A percentile compares a stretch with the other conserved stretches of the same genome.
phyloP scores from a whole-genome alignment of 371 early-diverging fungal genomes.

The Dinochytrium kinnereticum region DNA sequence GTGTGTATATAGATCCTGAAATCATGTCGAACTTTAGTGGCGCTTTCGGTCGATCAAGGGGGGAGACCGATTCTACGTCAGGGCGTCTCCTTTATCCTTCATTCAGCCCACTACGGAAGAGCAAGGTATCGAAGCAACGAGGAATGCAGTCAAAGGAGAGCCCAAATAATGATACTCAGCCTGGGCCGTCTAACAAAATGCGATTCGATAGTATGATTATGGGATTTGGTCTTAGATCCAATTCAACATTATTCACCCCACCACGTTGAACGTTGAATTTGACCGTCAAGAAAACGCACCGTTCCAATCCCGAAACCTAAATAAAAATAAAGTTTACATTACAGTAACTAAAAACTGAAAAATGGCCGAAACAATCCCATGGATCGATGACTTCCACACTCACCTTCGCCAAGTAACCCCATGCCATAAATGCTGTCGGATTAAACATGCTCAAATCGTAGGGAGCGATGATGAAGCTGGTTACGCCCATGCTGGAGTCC shows the following conservation, averaged over 20 bases:
- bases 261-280: background rate
- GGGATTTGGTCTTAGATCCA: background rate
- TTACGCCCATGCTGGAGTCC: slow-evolving; percentile 78
- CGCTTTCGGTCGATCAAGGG: background rate
- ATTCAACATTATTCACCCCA: background rate
- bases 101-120: background rate
- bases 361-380: slow-evolving; percentile 56
- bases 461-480: slow-evolving; percentile 88
- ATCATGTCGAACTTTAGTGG: background rate
- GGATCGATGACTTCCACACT: slow-evolving; percentile 90
- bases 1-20: background rate
- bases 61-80: background rate
- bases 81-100: background rate
- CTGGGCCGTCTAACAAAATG: background rate
- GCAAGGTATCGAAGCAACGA: background rate
- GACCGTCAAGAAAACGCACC: no score
- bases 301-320: background rate
- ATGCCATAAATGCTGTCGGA: background rate
- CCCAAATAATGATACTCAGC: background rate
- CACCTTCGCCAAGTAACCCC: slow-evolving; percentile 72
- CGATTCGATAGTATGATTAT: slow-evolving; percentile 2
- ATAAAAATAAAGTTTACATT: background rate
- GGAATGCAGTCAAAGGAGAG: background rate
- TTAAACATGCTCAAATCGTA: slow-evolving; percentile 51
- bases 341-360: background rate